Conservation (phyloP, 495 filamentous ascomycete species). For the Sphaerosporella brunnea region DNA sequence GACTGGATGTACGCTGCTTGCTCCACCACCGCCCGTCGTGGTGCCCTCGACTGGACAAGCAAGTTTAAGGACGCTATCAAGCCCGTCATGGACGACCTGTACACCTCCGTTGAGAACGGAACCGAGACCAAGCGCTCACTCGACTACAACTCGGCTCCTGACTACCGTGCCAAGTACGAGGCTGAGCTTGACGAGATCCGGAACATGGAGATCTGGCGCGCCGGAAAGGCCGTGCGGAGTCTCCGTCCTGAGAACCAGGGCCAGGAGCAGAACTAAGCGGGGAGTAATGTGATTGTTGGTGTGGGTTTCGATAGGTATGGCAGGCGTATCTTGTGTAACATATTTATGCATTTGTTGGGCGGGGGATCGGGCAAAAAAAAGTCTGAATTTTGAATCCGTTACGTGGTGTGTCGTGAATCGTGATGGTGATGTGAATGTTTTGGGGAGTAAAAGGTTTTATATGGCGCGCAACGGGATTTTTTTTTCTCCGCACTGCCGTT, state of each 20-base stretch:
- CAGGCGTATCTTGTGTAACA: too few relatives aligned
- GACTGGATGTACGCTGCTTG: conserved; percentile 99
- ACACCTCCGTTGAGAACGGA: conserved; percentile 75
- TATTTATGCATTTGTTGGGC: too few relatives aligned
- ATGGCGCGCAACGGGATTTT: too few relatives aligned
- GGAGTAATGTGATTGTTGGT: too few relatives aligned
- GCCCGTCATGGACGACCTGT: conserved; percentile 93
- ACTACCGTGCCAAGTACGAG: conserved; percentile 94
- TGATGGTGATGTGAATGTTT: too few relatives aligned
- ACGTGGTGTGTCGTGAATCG: too few relatives aligned
- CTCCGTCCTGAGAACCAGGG: conserved; percentile 71
- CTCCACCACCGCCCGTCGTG: conserved; percentile 94
- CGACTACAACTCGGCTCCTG: conserved; percentile 82
- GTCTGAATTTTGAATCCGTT: too few relatives aligned
- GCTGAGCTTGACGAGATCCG: conserved; percentile 93
- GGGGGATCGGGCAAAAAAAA: too few relatives aligned
- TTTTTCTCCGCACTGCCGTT: too few relatives aligned
- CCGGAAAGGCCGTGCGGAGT: conserved; percentile 87
- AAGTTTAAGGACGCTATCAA: conserved; percentile 91
- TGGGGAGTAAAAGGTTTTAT: too few relatives aligned
- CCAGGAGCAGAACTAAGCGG: conserved; percentile 29
- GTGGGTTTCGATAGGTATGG: too few relatives aligned
- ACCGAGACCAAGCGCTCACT: conserved; percentile 83
- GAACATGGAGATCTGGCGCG: conserved; percentile 93
- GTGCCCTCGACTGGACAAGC: conserved; percentile 95